Evolutionary conservation across 2,329 filamentous ascomycete species (phyloP).

Genomic region (Fusarium paranaense): DNA sequence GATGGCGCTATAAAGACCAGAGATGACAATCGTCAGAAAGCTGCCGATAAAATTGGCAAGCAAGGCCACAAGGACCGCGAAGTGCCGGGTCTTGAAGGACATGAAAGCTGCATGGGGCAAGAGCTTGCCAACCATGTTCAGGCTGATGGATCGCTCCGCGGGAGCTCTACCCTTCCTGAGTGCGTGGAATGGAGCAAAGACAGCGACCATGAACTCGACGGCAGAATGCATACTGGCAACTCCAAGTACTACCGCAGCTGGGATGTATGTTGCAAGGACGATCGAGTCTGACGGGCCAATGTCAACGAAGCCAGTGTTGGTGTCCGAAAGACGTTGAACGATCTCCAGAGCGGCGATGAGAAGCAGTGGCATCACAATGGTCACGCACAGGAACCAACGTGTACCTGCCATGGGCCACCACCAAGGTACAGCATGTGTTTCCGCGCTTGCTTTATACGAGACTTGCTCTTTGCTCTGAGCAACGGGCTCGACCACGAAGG

Average conservation of each 20-base stretch:
- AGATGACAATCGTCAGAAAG: constrained; percentile 35
- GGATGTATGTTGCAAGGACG: constrained; percentile 47
- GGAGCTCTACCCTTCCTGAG: constrained; percentile 35
- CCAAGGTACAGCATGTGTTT: constrained; percentile 23
- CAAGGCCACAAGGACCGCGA: constrained; percentile 40
- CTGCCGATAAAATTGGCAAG: constrained; percentile 31
- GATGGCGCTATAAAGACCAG: constrained; percentile 45
- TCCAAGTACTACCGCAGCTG: constrained; percentile 29
- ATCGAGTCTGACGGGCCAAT: constrained; percentile 27
- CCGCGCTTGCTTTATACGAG: neutral
- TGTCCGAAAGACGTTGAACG: constrained; percentile 41
- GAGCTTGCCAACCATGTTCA: constrained; percentile 37
- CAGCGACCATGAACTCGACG: constrained; percentile 34
- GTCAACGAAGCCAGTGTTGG: constrained; percentile 40
- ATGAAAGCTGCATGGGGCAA: constrained; percentile 36
- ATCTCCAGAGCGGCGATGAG: constrained; percentile 37
- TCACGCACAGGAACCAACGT: constrained; percentile 40
- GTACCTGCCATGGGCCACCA: constrained; percentile 38
- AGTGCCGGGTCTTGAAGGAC: constrained; percentile 34
- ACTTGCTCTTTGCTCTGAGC: constrained; percentile 13
- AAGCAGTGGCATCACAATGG: constrained; percentile 37
- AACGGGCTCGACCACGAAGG: constrained; percentile 23
- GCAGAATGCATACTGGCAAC: constrained; percentile 39
- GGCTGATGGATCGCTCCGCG: constrained; percentile 26
- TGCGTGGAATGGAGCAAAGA: constrained; percentile 39